phyloP scores from a whole-genome alignment of 2,329 filamentous ascomycete genomes.

The Diplodia corticola region DNA sequence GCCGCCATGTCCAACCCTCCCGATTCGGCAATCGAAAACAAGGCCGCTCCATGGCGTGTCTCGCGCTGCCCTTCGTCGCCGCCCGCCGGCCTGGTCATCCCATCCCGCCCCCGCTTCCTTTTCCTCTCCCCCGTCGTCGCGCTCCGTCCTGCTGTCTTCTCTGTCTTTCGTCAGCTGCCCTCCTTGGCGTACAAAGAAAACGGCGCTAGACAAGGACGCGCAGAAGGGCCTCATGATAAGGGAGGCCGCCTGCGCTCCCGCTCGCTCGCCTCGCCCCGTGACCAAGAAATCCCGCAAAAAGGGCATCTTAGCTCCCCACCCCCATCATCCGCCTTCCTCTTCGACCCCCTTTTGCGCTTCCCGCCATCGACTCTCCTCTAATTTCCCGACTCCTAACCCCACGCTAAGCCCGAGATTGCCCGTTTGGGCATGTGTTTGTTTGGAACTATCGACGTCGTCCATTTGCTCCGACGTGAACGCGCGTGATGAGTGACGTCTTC shows the following conservation, averaged over 20 bases:
- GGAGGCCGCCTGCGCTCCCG: background rate
- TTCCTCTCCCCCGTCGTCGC: background rate
- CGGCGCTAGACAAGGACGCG: background rate
- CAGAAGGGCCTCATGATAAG: background rate
- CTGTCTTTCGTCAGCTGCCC: background rate
- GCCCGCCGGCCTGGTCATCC: background rate
- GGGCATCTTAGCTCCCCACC: background rate
- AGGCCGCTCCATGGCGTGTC: conserved; percentile 1
- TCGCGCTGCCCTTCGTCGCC: background rate
- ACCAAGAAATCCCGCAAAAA: conserved; percentile 19
- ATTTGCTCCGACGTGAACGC: background rate
- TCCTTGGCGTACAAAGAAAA: background rate
- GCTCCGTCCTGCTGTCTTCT: background rate
- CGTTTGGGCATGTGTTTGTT: background rate
- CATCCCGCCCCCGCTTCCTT: background rate
- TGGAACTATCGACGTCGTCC: background rate
- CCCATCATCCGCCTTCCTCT: background rate
- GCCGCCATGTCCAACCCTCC: conserved; percentile 9
- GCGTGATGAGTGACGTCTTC: background rate
- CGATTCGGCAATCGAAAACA: conserved; percentile 18
- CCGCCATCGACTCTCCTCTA: background rate
- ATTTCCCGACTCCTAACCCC: background rate
- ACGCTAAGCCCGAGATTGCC: background rate
- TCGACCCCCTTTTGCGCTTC: background rate
- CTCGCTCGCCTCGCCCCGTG: conserved; percentile 3